Percentiles rank a stretch among this genome's conserved stretches.
These are phyloP conservation scores for Aegilops sharonensis DNA, from an alignment of 176 grass and related monocot species.

Conservation along the genomic window DNA sequence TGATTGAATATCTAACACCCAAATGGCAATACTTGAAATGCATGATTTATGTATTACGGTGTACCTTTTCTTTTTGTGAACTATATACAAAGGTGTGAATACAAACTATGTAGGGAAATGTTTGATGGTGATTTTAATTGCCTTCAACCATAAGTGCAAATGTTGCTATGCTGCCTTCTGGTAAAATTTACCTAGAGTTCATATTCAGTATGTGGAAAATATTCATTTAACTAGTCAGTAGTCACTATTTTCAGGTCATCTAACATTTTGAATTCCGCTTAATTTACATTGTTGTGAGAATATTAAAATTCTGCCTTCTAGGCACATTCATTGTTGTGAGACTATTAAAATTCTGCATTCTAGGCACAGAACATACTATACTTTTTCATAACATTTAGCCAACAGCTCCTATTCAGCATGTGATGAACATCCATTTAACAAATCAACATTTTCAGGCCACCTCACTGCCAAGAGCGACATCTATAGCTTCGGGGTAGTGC, in stretches of 20 bases:
- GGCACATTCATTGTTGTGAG: neutral
- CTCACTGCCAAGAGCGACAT: slow-evolving; percentile 68
- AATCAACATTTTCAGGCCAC: slow-evolving; percentile 49
- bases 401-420: neutral
- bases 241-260: slow-evolving; percentile 38
- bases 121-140: neutral
- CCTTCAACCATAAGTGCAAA: neutral
- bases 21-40: neutral
- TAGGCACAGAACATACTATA: neutral
- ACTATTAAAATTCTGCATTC: neutral
- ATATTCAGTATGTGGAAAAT: neutral
- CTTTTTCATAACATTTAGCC: neutral
- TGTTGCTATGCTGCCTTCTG: neutral
- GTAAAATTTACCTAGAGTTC: neutral
- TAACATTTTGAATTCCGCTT: slow-evolving; percentile 33
- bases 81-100: neutral
- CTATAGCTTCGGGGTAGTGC: slow-evolving; percentile 85
- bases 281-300: neutral
- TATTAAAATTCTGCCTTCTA: neutral
- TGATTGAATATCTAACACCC: neutral
- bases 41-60: neutral
- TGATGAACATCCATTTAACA: neutral
- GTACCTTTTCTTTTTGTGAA: neutral
- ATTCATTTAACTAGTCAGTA: neutral
- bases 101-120: neutral